Base-by-base conservation (phyloP, 805 yeast species). In the Nakazawaea pomicola region DNA sequence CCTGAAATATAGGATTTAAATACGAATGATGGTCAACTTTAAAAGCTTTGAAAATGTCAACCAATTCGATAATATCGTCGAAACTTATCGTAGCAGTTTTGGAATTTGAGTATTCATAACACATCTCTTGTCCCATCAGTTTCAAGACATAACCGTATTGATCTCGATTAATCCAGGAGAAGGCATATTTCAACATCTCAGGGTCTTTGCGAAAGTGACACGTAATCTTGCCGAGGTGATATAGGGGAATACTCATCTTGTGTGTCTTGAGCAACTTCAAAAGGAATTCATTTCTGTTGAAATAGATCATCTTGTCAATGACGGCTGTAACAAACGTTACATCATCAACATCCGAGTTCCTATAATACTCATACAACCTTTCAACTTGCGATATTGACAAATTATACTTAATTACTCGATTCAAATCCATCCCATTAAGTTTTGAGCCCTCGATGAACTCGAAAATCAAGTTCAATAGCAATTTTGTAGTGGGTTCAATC, bases 11-110 rank as follows among this genome's bases (percentile, higher is more conserved):
- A 18, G 17, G 20, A 2, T 14, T 25, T 18, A 41, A 31, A 19
- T 19, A 41, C 11, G 33, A 25, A 2, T 9, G 10, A 14, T 29
- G 34, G 29, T 34, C 20, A 16, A 34, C 39, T 7, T 34, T 23
- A 7, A 21, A 24, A 2, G 12, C 7, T 21, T 40, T 40, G 19
- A 40, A 29, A 6, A 23, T 6, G 14, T 34, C 27, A 12, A 40
- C 43, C 23, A 40, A 23, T 14, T 7, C 6, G 2, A 39, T 19
- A 15, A 39, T 33, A 2, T 39, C 34, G 11, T 33, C 34, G 20
- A 39, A 39, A 2, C 29, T 25, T 14, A 31, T n/a, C 34, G 18
- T 3, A 18, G 29, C 19, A 10, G 10, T 23, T 10, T 23, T 20
- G 2, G 12, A 29, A n/a, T 10, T 4, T 3, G 18, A 1, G 6